phyloP scores from a whole-genome alignment of 139 green algal genomes.

The Picochlorum sp. region DNA sequence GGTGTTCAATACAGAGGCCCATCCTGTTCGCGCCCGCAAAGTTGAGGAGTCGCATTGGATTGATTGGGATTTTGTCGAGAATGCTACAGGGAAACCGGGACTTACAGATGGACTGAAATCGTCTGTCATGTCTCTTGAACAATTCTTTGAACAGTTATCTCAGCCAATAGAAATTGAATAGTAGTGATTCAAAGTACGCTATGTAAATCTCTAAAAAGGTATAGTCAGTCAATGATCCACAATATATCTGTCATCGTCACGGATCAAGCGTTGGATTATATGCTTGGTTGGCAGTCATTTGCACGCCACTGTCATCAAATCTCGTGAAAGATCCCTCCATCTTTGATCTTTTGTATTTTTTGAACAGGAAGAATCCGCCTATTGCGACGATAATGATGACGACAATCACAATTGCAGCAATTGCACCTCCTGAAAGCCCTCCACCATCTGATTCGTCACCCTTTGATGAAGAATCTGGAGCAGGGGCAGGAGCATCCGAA shows the following conservation, averaged over 20 bases:
- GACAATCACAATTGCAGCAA: slow-evolving; percentile 10
- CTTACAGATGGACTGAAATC: not conserved
- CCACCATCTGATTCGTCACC: not conserved
- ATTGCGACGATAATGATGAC: not conserved
- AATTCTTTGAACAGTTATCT: not conserved
- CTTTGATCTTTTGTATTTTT: not conserved
- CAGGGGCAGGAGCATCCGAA: not conserved
- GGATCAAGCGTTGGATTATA: slow-evolving; percentile 3
- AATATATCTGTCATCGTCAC: no score
- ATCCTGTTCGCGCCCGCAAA: slow-evolving; percentile 41
- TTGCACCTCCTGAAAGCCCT: slow-evolving; percentile 1
- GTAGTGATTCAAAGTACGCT: not conserved
- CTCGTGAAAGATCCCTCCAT: not conserved
- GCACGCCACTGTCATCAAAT: not conserved
- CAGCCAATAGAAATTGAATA: not conserved
- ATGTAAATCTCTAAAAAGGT: not conserved
- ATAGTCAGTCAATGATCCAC: not conserved
- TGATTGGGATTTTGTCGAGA: slow-evolving; percentile 7
- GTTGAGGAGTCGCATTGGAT: not conserved
- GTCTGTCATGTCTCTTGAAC: not conserved
- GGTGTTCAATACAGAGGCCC: slow-evolving; percentile 80
- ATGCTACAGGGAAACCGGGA: not conserved
- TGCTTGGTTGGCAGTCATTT: not conserved
- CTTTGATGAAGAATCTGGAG: not conserved
- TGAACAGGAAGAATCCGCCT: slow-evolving; percentile 1